Conservation (phyloP, 73 alveolate genomes). For the Paramecium primaurelia region DNA sequence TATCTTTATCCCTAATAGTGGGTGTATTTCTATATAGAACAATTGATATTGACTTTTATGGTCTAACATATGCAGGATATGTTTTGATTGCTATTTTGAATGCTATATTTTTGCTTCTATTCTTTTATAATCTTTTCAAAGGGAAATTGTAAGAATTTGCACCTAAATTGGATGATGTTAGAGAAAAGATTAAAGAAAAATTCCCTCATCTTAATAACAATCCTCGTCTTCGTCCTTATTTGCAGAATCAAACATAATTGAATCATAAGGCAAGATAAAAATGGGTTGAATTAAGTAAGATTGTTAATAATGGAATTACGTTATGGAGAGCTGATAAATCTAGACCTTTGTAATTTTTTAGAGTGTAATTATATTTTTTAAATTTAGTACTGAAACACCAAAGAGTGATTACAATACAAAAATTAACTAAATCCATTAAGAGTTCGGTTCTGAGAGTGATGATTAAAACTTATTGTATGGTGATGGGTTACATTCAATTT, state of each 20-base stretch:
- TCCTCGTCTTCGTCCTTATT: not conserved
- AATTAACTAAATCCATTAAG: not conserved
- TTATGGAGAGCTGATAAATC: not conserved
- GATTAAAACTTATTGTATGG: not conserved
- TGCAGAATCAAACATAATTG: not conserved
- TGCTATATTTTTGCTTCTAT: not conserved
- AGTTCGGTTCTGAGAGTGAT: not conserved
- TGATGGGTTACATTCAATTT: not conserved
- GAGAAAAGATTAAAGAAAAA: conserved; percentile 22
- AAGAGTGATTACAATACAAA: not conserved
- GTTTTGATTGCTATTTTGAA: not conserved
- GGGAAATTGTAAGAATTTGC: conserved; percentile 4
- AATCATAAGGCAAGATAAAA: not conserved
- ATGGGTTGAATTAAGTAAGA: not conserved
- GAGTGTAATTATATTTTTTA: not conserved
- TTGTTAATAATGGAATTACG: not conserved
- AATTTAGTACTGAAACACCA: not conserved
- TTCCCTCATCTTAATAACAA: not conserved
- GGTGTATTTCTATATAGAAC: conserved; percentile 32
- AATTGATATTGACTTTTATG: not conserved
- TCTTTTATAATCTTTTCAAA: not conserved
- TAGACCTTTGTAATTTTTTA: not conserved
- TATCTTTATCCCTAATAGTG: not conserved
- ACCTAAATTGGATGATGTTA: not conserved
- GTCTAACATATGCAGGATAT: not conserved